Percentiles rank a stretch among this genome's conserved stretches.
phyloP scores from a whole-genome alignment of 768 basidiomycete genomes.

The Tulasnella sp. region DNA sequence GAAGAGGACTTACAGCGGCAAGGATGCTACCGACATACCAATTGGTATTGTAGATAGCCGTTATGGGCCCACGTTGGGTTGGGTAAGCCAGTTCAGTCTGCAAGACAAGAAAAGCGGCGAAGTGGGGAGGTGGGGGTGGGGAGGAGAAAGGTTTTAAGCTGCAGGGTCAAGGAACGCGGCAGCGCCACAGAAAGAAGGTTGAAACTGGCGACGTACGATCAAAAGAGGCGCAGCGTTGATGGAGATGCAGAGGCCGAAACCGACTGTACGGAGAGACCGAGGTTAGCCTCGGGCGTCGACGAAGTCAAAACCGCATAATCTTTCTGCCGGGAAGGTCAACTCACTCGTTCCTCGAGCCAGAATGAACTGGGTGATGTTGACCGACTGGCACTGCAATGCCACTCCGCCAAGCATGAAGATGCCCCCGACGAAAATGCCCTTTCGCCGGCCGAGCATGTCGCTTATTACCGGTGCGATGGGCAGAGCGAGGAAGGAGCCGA shows the following conservation, averaged over 20 bases:
- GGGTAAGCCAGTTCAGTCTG: conserved; percentile 53
- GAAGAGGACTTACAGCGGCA: neutral
- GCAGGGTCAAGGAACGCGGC: neutral
- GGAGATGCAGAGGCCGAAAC: conserved; percentile 59
- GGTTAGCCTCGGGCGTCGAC: neutral
- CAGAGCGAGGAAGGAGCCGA: conserved; percentile 45
- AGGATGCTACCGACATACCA: conserved; percentile 74
- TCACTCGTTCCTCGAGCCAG: conserved; percentile 50
- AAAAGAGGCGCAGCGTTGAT: conserved; percentile 46
- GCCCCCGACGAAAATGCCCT: conserved; percentile 57
- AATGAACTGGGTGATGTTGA: conserved; percentile 51
- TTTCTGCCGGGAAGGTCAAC: neutral
- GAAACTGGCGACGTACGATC: conserved; percentile 9
- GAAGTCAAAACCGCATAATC: neutral
- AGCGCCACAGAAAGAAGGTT: neutral
- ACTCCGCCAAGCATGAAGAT: conserved; percentile 63
- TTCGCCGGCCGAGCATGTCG: conserved; percentile 60
- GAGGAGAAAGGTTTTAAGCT: neutral
- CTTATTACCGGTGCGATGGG: conserved; percentile 60
- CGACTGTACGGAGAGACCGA: conserved; percentile 44
- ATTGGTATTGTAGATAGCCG: conserved; percentile 51
- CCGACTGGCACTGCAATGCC: conserved; percentile 51
- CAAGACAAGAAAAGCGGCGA: neutral
- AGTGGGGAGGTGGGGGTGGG: neutral
- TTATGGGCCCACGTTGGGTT: conserved; percentile 44